Conservation (phyloP, 2,329 filamentous ascomycete genomes). For the Aspergillus sp. region DNA sequence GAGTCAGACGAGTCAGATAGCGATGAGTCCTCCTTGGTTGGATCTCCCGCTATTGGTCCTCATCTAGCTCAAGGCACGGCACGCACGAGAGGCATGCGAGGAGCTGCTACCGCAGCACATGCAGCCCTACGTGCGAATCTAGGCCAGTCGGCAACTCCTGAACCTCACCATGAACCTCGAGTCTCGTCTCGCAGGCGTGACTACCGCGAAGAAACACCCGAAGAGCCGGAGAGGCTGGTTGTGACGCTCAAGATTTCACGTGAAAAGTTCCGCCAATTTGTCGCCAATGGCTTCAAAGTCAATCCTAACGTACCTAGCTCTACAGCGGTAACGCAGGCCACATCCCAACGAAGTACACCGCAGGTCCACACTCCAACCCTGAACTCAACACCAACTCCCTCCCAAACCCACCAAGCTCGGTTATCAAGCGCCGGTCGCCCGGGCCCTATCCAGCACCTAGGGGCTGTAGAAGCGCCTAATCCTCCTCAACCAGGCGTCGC, state of each 20-base stretch:
- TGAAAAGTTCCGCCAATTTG: slow-evolving; percentile 68
- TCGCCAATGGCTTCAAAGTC: slow-evolving; percentile 49
- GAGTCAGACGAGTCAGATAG: slow-evolving; percentile 91
- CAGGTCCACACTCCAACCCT: slow-evolving; percentile 52
- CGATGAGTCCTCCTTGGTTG: slow-evolving; percentile 74
- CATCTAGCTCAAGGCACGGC: slow-evolving; percentile 70
- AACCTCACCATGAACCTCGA: slow-evolving; percentile 71
- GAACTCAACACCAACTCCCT: slow-evolving; percentile 53
- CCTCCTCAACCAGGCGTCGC: slow-evolving; percentile 43
- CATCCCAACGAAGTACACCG: slow-evolving; percentile 46
- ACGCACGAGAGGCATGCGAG: slow-evolving; percentile 82
- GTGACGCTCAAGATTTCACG: slow-evolving; percentile 74
- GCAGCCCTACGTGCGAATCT: slow-evolving; percentile 75
- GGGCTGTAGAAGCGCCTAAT: slow-evolving; percentile 47
- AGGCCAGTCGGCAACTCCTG: slow-evolving; percentile 85
- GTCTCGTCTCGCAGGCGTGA: slow-evolving; percentile 64
- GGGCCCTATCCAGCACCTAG: slow-evolving; percentile 38
- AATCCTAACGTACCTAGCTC: slow-evolving; percentile 39
- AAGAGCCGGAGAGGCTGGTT: slow-evolving; percentile 67
- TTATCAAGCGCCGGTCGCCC: slow-evolving; percentile 25
- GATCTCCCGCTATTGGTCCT: slow-evolving; percentile 78
- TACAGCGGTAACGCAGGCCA: slow-evolving; percentile 45
- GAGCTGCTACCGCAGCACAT: slow-evolving; percentile 81
- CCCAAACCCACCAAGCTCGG: slow-evolving; percentile 31
- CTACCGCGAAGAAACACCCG: slow-evolving; percentile 74